Evolutionary conservation across 371 early-diverging fungal species (phyloP), one percentile per base, ranked within the genome.

Genomic region (Actinomucor elegans): DNA sequence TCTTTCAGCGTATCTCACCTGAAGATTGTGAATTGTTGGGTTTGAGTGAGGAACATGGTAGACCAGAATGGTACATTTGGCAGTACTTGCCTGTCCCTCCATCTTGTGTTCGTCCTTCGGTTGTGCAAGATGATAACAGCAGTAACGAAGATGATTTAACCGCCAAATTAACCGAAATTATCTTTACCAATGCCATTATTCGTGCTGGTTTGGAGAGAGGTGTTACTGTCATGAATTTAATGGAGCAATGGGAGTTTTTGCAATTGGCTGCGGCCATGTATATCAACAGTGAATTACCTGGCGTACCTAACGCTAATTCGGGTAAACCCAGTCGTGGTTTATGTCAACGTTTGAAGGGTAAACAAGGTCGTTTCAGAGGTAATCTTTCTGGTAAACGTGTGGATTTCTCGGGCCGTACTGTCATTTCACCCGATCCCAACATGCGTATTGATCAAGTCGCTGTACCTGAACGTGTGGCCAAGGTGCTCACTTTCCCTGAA

Each of bases 361-460:
- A 99, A 71, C 93, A 95, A 57, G 99, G 99, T 54, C 91, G 99
- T 52, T 99, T 99, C 85, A 89, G 99, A 69, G 99, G 99, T 33
- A 99, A 99, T 65, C 80, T 99, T 55, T 96, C 96, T 10, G 99
- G 99, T 52, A 99, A 99, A 81, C 94, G 99, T 77, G 99, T 99
- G 14, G 99, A 99, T 73, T 99, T 99, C 70, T 96, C 97, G 28
- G 99, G 95, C 5, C 87, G 99, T 71, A 99, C 99, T 0, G 99
- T 99, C 51, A 99, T 99, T 70, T 96, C 98, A 2, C 99, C 99
- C 7, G 99, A 99, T 74, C 99, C 99, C 18, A 99, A 98, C 71
- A 85, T 99, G 73, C 88, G 95, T 28, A 98, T 99, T 51, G 99
- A 99, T 67, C 94, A 99, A 72, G 94, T 93, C 12, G 99, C 98